Conservation (phyloP, 1,284 basidiomycete genomes). For the Apiotrichum montevideense region DNA sequence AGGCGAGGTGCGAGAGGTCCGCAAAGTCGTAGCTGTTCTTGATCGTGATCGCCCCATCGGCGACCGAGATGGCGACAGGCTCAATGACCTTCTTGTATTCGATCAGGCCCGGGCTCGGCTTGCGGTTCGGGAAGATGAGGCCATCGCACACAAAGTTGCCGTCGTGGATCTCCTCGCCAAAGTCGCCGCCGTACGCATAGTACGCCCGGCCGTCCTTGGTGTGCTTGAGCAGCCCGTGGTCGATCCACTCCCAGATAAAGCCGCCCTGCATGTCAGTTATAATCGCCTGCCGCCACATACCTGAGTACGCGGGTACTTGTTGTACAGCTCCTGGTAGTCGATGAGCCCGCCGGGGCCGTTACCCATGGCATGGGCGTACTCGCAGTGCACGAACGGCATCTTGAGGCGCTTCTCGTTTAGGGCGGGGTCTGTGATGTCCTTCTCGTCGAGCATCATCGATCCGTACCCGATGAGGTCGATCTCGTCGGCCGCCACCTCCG, state of each 20-base stretch:
- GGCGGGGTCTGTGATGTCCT: background rate
- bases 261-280: conserved; percentile 14
- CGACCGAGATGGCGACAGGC: conserved; percentile 12
- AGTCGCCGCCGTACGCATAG: conserved; percentile 26
- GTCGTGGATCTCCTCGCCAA: conserved; percentile 27
- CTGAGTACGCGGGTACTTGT: conserved; percentile 14
- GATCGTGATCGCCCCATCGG: background rate
- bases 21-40: conserved; percentile 19
- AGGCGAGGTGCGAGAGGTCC: conserved; percentile 8
- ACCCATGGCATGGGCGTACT: conserved; percentile 25
- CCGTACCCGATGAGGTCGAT: background rate
- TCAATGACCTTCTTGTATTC: conserved; percentile 20
- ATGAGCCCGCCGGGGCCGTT: conserved; percentile 19
- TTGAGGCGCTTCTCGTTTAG: background rate
- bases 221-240: conserved; percentile 19
- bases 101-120: conserved; percentile 17
- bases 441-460: background rate
- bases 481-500: background rate
- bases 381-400: conserved; percentile 17
- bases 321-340: conserved; percentile 18
- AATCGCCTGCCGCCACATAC: too few relatives aligned
- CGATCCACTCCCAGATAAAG: conserved; percentile 32
- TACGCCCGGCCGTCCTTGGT: conserved; percentile 9
- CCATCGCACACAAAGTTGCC: conserved; percentile 25
- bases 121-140: conserved; percentile 23